Percentiles rank a stretch among this genome's conserved stretches.
phyloP scores from a whole-genome alignment of 305 asterid species.

The Plantago lanceolata region DNA sequence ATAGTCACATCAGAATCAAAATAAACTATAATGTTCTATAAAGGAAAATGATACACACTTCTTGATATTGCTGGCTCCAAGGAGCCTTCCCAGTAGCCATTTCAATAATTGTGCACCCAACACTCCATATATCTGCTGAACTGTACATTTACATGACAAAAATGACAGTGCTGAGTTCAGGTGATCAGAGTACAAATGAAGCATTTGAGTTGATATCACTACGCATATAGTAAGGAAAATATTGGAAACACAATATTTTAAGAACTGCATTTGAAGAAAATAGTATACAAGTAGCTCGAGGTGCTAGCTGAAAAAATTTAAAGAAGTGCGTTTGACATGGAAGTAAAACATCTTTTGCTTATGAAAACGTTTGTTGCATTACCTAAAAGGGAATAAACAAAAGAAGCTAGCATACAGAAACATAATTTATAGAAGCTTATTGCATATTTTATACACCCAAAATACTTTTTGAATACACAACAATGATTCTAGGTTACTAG shows the following conservation, averaged over 20 bases:
- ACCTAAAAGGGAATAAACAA: too few relatives aligned
- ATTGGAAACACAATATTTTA: background rate
- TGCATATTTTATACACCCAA: background rate
- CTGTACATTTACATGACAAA: constrained; percentile 33
- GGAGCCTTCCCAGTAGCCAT: constrained; percentile 99
- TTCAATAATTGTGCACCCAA: constrained; percentile 95
- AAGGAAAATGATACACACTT: constrained; percentile 39
- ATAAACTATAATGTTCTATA: constrained; percentile 11
- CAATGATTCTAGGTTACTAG: constrained; percentile 3
- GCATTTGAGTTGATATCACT: background rate
- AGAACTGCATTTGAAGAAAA: too few relatives aligned
- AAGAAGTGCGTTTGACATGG: constrained; percentile 12
- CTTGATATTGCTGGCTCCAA: constrained; percentile 98
- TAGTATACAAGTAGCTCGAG: background rate
- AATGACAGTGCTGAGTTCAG: constrained; percentile 4
- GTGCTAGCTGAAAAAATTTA: background rate
- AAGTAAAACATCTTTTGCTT: background rate
- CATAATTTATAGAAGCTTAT: background rate
- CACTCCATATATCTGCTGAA: constrained; percentile 99
- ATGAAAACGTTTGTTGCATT: constrained; percentile 11
- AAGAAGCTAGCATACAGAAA: background rate
- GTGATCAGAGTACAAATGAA: background rate
- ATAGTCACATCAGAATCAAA: background rate
- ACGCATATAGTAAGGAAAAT: background rate
- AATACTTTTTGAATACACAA: background rate